Conservation (phyloP, 2,329 filamentous ascomycete species). For the Ceratocystis eucalypticola region DNA sequence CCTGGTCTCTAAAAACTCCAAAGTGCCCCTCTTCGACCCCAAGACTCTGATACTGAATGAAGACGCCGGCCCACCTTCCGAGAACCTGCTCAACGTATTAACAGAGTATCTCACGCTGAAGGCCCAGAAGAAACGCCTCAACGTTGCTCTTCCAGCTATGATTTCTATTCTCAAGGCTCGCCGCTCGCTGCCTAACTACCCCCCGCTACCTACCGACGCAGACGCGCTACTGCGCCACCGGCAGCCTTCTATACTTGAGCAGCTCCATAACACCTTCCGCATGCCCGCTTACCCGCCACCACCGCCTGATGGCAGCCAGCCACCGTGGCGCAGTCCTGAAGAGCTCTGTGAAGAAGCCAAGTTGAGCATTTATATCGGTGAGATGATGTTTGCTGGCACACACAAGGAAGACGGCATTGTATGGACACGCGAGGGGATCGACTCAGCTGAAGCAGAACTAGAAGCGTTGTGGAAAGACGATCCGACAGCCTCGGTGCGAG, state of each 20-base stretch:
- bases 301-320: conserved; percentile 53
- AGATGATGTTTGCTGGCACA: conserved; percentile 65
- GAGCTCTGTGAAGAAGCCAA: conserved; percentile 74
- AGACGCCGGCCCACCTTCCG: conserved; percentile 44
- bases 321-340: conserved; percentile 48
- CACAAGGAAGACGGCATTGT: conserved; percentile 57
- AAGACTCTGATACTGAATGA: conserved; percentile 52
- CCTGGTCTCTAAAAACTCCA: conserved; percentile 47
- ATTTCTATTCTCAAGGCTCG: conserved; percentile 72
- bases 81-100: conserved; percentile 61
- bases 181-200: conserved; percentile 39
- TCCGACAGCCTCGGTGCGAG: conserved; percentile 21
- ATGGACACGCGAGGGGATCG: conserved; percentile 83
- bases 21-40: conserved; percentile 36
- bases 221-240: conserved; percentile 10
- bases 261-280: conserved; percentile 8
- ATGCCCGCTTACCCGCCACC: conserved; percentile 56
- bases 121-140: conserved; percentile 53
- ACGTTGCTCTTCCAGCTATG: conserved; percentile 66
- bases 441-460: conserved; percentile 58
- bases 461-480: conserved; percentile 25
- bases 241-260: conserved; percentile 17
- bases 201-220: conserved; percentile 21
- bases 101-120: conserved; percentile 69
- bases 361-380: conserved; percentile 79